phyloP scores from a whole-genome alignment of 2,329 filamentous ascomycete species.

The Pezicula rhizophila region DNA sequence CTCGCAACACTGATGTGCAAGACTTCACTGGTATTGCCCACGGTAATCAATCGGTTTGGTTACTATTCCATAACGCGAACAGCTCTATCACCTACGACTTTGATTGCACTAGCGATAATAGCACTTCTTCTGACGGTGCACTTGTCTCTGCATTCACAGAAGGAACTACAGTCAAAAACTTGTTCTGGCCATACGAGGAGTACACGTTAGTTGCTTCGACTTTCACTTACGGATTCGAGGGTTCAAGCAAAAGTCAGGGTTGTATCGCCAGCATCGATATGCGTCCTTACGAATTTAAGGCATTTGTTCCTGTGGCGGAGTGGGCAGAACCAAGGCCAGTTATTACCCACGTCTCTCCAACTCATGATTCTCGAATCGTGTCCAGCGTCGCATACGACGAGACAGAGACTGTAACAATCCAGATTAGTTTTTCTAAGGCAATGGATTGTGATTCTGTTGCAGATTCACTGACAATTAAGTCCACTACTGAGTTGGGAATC shows the following conservation, averaged over 20 bases:
- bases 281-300: constrained; percentile 47
- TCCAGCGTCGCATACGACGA: constrained; percentile 47
- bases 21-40: constrained; percentile 42
- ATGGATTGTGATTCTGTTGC: constrained; percentile 54
- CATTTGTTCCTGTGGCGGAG: constrained; percentile 46
- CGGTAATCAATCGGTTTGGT: constrained; percentile 36
- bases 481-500: constrained; percentile 41
- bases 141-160: constrained; percentile 46
- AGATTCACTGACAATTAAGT: constrained; percentile 43
- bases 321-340: constrained; percentile 47
- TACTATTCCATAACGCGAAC: constrained; percentile 40
- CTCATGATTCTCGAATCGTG: constrained; percentile 47
- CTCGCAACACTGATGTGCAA: constrained; percentile 35
- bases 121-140: constrained; percentile 24
- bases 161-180: constrained; percentile 50
- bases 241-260: constrained; percentile 29
- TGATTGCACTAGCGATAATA: constrained; percentile 41
- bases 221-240: constrained; percentile 31
- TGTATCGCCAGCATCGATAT: constrained; percentile 50
- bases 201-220: constrained; percentile 40
- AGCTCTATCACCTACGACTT: constrained; percentile 44
- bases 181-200: constrained; percentile 57
- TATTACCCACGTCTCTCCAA: constrained; percentile 49
- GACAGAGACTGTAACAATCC: constrained; percentile 40
- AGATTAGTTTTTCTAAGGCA: constrained; percentile 50